phyloP scores from a whole-genome alignment of 805 yeast genomes.

The Candida dajiaensis region DNA sequence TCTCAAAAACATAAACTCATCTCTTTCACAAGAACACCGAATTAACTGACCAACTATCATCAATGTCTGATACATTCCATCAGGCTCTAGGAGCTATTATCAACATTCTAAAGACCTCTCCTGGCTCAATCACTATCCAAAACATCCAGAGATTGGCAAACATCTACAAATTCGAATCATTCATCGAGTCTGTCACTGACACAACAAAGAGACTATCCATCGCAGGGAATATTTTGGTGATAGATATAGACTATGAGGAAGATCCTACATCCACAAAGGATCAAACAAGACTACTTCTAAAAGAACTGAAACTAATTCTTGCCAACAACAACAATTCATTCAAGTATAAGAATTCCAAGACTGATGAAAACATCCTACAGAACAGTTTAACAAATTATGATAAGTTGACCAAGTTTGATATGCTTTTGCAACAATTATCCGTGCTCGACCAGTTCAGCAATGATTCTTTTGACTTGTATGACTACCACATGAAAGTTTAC shows the following conservation, averaged over 20 bases:
- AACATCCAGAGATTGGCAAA: slow-evolving; percentile 22
- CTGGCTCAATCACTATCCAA: slow-evolving; percentile 18
- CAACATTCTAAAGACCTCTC: slow-evolving; percentile 15
- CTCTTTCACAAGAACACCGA: neutral
- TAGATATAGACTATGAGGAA: slow-evolving; percentile 22
- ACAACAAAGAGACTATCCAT: slow-evolving; percentile 17
- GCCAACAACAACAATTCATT: slow-evolving; percentile 22
- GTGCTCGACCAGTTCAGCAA: slow-evolving; percentile 20
- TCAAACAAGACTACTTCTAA: slow-evolving; percentile 10
- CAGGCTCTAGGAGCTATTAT: slow-evolving; percentile 15
- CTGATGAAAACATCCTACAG: slow-evolving; percentile 13
- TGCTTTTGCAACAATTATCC: slow-evolving; percentile 13
- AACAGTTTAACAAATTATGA: slow-evolving; percentile 11
- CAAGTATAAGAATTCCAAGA: slow-evolving; percentile 10
- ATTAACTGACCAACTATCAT: too few relatives aligned
- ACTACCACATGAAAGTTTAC: slow-evolving; percentile 10
- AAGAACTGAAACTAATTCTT: slow-evolving; percentile 18
- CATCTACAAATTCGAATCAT: slow-evolving; percentile 23
- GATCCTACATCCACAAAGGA: slow-evolving; percentile 3
- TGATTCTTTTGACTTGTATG: slow-evolving; percentile 17
- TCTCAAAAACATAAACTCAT: neutral
- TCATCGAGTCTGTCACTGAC: slow-evolving; percentile 16
- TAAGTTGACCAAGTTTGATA: slow-evolving; percentile 16
- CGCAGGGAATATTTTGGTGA: slow-evolving; percentile 24
- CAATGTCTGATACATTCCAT: slow-evolving; percentile 22